Base-by-base conservation (phyloP, 106 monocot species). In the Posidonia australis region DNA sequence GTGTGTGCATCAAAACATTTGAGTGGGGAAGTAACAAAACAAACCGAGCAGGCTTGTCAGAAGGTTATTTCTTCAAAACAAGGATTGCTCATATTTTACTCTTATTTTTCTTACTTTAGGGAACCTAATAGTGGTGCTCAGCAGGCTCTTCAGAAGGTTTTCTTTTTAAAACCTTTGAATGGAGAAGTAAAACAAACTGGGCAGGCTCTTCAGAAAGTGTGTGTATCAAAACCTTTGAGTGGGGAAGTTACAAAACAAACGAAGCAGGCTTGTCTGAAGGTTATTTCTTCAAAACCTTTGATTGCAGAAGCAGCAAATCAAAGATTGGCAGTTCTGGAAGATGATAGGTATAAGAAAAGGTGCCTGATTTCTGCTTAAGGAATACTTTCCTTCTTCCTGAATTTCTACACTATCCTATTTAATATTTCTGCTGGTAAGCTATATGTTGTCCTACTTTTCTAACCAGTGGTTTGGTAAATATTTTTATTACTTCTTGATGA, bases 211-310 rank as follows among this genome's bases (percentile, higher is more conserved):
- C 36, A 36, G 36, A 36, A 36, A 7, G 36, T 2, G 7, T 36
- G 36, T 36, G 7, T 36, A 36, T 36, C 36, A 36, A 36, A 36
- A 36, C 2, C 2, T 7, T 36, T 36, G 36, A 36, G 36, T 36
- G 36, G 36, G 7, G 36, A 36, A 36, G 36, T 36, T 4, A 36
- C 36, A 36, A 36, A 36, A 36, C 36, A 36, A 36, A 42, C 53
- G 62, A 27, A 53, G 25, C 64, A 68, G 65, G 19, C 67, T 66
- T 63, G 46, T 47, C 20, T 49, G 23, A 66, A 68, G 28, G 45
- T 9, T 62, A 31, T 44, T 64, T 61, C 64, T 25, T 61, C 60
- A 51, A 81, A 64, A 52, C 62, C 71, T 65, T 10, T 51, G 51
- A 32, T 57, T 13, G 49, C 44, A 51, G 16, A 25, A 62, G 22